phyloP scores from a whole-genome alignment of 441 rosid species.

The Raphanus hybrid region DNA sequence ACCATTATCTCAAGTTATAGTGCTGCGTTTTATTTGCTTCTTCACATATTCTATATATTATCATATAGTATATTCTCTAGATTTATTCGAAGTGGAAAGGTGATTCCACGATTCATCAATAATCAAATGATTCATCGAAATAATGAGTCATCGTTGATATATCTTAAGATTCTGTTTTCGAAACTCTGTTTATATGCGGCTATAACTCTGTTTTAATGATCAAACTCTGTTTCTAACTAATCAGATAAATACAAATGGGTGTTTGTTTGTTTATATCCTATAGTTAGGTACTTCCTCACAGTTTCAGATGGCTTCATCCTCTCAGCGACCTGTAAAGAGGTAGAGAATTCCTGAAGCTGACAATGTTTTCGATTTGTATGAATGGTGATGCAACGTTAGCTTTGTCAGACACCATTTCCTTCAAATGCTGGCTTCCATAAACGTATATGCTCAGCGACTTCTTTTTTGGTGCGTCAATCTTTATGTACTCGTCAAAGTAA shows the following conservation, averaged over 20 bases:
- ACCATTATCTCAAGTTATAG: too few relatives aligned
- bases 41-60: too few relatives aligned
- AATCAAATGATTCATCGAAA: too few relatives aligned
- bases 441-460: slow-evolving; percentile 67
- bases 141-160: too few relatives aligned
- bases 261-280: slow-evolving; percentile 24
- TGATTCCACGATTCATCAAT: too few relatives aligned
- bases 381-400: slow-evolving; percentile 43
- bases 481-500: slow-evolving; percentile 70
- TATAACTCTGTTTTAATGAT: background rate
- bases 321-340: slow-evolving; percentile 86
- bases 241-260: background rate
- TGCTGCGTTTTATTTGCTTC: too few relatives aligned
- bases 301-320: slow-evolving; percentile 58
- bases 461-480: slow-evolving; percentile 68
- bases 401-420: slow-evolving; percentile 52
- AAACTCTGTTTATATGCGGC: too few relatives aligned
- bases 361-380: slow-evolving; percentile 60
- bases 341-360: slow-evolving; percentile 77
- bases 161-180: too few relatives aligned
- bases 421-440: slow-evolving; percentile 64
- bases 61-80: too few relatives aligned
- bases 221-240: background rate
- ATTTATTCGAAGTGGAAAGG: too few relatives aligned
- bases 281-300: slow-evolving; percentile 31